Conservation (phyloP, 2,329 filamentous ascomycete species). For the Alternaria rosae region DNA sequence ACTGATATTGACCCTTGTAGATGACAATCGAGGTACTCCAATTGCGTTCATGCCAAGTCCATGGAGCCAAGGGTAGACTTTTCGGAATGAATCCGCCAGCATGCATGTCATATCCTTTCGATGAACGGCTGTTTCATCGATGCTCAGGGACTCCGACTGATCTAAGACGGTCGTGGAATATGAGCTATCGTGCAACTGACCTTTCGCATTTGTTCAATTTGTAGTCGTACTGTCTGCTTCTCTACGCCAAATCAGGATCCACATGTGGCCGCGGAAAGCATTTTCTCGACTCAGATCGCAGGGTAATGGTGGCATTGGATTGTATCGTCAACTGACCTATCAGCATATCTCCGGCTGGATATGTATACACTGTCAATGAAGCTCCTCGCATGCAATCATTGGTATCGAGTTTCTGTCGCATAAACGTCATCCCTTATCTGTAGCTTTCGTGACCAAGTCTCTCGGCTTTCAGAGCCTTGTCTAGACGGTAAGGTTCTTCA, state of each 20-base stretch:
- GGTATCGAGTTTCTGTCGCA: neutral
- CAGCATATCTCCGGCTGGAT: neutral
- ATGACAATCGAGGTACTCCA: neutral
- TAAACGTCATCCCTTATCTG: slow-evolving; percentile 9
- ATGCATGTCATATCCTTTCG: neutral
- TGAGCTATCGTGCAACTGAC: neutral
- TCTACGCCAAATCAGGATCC: neutral
- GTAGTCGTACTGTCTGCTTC: neutral
- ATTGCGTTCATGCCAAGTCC: neutral
- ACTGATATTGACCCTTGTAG: neutral
- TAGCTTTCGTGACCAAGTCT: neutral
- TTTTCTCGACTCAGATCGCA: too few relatives aligned
- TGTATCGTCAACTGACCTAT: neutral
- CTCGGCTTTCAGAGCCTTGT: slow-evolving; percentile 7
- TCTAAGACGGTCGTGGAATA: neutral
- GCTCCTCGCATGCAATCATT: neutral
- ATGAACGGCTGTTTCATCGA: neutral
- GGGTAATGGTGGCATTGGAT: neutral
- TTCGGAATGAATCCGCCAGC: neutral
- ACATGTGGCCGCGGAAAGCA: neutral
- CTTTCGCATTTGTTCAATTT: neutral
- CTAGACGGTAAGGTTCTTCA: slow-evolving; percentile 9
- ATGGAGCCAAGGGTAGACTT: neutral
- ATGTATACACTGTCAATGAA: neutral
- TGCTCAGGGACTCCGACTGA: too few relatives aligned